Percentiles rank a stretch among this genome's conserved stretches.
These are phyloP conservation scores for Halenospora varia DNA, from an alignment of 495 filamentous ascomycete genomes.

Conservation along the genomic window DNA sequence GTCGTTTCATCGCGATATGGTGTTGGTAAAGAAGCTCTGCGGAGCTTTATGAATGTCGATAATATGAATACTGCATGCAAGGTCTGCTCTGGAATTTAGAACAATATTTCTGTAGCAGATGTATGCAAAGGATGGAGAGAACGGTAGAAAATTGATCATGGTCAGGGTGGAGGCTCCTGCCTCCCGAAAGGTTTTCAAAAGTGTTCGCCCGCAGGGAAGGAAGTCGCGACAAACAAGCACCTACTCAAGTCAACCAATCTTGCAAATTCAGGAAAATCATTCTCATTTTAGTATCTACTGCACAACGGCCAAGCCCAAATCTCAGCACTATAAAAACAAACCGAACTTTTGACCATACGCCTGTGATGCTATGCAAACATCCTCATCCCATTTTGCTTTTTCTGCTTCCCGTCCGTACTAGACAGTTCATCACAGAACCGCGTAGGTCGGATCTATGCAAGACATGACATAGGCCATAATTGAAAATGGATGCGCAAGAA, in stretches of 20 bases:
- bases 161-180: too few species aligned
- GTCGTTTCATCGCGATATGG: slow-evolving; percentile 14
- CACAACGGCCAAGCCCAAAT: slow-evolving; percentile 3
- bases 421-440: slow-evolving; percentile 24
- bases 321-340: slow-evolving; percentile 7
- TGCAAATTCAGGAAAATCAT: too few species aligned
- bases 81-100: neutral
- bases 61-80: neutral
- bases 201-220: neutral
- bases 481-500: slow-evolving; percentile 22
- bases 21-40: neutral
- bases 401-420: slow-evolving; percentile 18
- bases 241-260: slow-evolving; percentile 11
- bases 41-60: neutral
- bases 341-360: slow-evolving; percentile 24
- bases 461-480: neutral
- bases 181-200: neutral
- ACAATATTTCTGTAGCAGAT: neutral
- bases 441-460: slow-evolving; percentile 27
- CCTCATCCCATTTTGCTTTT: slow-evolving; percentile 26
- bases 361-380: slow-evolving; percentile 27
- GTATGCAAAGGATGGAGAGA: neutral
- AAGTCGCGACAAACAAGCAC: neutral
- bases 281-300: slow-evolving; percentile 13
- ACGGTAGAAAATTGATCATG: neutral